Evolutionary conservation across 2,329 filamentous ascomycete species (phyloP).

Genomic region (Fusarium anguioides): DNA sequence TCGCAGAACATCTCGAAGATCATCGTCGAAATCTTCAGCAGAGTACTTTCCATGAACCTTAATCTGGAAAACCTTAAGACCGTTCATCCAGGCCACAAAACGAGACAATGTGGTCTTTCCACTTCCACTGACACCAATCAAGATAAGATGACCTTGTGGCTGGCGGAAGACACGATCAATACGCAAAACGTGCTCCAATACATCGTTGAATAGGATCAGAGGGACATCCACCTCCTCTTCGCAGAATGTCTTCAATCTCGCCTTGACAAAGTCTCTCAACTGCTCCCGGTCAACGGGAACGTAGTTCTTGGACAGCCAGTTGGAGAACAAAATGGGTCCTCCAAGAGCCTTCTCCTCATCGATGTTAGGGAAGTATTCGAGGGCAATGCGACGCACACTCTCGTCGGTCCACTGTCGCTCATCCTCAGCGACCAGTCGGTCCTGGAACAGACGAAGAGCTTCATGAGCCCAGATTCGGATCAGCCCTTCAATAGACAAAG

Average conservation of each 20-base stretch:
- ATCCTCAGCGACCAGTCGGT: conserved; percentile 93
- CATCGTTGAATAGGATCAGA: conserved; percentile 98
- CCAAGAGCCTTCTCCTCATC: conserved; percentile 89
- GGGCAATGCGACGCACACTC: conserved; percentile 83
- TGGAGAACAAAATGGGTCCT: conserved; percentile 96
- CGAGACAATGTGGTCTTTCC: conserved; percentile 98
- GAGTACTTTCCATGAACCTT: conserved; percentile 99
- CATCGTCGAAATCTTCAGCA: conserved; percentile 97
- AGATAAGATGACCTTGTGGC: conserved; percentile 95
- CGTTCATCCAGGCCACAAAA: conserved; percentile 99
- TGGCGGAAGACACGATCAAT: conserved; percentile 99
- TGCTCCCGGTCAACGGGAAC: conserved; percentile 95
- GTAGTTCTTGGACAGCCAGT: conserved; percentile 99
- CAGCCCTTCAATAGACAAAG: conserved; percentile 86
- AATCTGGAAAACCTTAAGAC: conserved; percentile 98
- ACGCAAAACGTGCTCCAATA: conserved; percentile 95
- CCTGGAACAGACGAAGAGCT: conserved; percentile 94
- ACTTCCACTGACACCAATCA: conserved; percentile 98
- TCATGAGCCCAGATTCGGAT: conserved; percentile 99
- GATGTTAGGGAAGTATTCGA: conserved; percentile 95
- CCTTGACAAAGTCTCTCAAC: conserved; percentile 96
- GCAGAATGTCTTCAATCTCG: conserved; percentile 96
- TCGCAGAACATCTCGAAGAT: conserved; percentile 91
- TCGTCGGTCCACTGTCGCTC: conserved; percentile 96
- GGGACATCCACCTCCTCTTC: conserved; percentile 99